Base-by-base conservation (phyloP, 2,329 filamentous ascomycete genomes). In the Cladosporium cucumerinum region DNA sequence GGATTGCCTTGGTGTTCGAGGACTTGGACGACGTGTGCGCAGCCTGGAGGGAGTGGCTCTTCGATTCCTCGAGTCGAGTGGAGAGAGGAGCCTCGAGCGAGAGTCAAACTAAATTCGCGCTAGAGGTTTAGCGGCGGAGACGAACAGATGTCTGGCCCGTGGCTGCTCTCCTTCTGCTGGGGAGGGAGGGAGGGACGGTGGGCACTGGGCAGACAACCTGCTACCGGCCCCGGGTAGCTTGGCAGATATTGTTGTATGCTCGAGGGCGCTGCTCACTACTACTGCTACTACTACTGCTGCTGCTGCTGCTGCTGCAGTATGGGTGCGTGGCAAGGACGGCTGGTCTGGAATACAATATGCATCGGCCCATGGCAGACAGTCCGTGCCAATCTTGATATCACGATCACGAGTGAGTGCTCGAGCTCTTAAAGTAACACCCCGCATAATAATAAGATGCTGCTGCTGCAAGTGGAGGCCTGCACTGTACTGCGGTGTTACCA, bases 71-170 rank as follows among this genome's bases (percentile, higher is more conserved):
- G 28, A 30, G 28, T 30, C 28, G 28, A 30, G 28, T 30, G 28
- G 28, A 30, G 28, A 30, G 28, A 8, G n/a, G n/a, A n/a, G n/a
- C n/a, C 28, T 30, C 28, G 28, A 30, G 28, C 28, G 28, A 30
- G 28, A n/a, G n/a, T 30, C 28, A 30, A 30, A 30, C 28, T 30
- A 8, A 30, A 5, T 30, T 8, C 8, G 28, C 28, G 28, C 28
- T 30, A 30, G 28, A 30, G 28, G 6, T 30, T 30, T 30, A 30
- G 28, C 28, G 28, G 58, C 46, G 58, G 58, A 61, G 58, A 61
- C 57, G 39, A 23, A 48, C 34, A 43, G 32, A 10, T 48, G 57
- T 51, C 57, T 60, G 57, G 46, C 57, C 49, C 26, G 49, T 51
- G 4, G 49, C 49, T 18, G 2, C 3, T 34, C 32, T 34, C 12